Base-by-base conservation (phyloP, 2,329 filamentous ascomycete genomes). In the Penicillium sp. region DNA sequence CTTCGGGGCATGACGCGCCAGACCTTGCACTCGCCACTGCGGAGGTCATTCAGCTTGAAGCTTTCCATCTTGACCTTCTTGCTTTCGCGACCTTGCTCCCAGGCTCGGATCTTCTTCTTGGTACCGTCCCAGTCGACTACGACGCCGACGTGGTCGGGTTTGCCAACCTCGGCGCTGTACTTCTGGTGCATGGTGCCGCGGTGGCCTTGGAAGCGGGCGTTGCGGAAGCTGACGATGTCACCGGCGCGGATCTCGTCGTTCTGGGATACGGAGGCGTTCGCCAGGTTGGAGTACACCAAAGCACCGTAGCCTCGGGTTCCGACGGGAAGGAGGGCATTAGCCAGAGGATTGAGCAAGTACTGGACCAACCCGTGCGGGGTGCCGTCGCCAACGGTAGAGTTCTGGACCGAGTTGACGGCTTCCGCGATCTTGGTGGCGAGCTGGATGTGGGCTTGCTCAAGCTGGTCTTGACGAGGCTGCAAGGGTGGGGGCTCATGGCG, bases 71-170 rank as follows among this genome's bases (percentile, higher is more conserved):
- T 94, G 50, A 95, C 88, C 79, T 97, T 97, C 74, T 89, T 93
- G 72, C 86, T 92, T 78, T 97, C 93, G 13, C 93, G 81, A 0
- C 93, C 93, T 71, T 99, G 94, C 73, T 97, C 94, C 90, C 91
- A 97, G 1, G 88, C 92, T 27, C 92, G 80, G 24, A 99, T 88
- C 81, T 97, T 97, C 82, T 96, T 96, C 83, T 97, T 96, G 39
- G 91, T 96, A 3, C 94, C 94, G 72, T 99, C 94, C 94, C 94
- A 99, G 72, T 99, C 94, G 9, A 91, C 84, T 4, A 99, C 93
- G 2, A 99, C 79, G 2, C 84, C 94, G 0, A 97, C 93, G 67
- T 99, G 94, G 59, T 93, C 83, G 9, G 84, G 90, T 70, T 90
- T 94, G 60, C 92, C 92, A 1, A 97, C 90, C 63, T 99, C 94